phyloP scores from a whole-genome alignment of 371 early-diverging fungal genomes.

The Capillidium heterosporum region DNA sequence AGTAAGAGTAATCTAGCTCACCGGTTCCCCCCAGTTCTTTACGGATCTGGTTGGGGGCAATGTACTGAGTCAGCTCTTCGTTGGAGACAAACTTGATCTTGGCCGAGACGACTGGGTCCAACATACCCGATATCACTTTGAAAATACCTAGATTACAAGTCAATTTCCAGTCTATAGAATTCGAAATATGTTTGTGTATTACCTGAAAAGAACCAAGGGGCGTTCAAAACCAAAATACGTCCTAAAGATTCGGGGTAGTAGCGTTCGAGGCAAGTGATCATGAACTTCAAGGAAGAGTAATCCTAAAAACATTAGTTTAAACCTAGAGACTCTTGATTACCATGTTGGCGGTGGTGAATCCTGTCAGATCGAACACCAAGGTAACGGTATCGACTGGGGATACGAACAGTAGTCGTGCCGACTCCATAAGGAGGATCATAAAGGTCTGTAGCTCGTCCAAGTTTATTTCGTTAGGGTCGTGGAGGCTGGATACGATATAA shows the following conservation, averaged over 20 bases:
- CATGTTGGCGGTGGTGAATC: constrained; percentile 65
- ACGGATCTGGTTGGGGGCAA: constrained; percentile 21
- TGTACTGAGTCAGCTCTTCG: constrained; percentile 36
- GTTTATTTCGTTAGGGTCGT: constrained; percentile 31
- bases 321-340: background rate
- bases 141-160: constrained; percentile 74
- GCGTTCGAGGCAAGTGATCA: constrained; percentile 58
- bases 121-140: constrained; percentile 56
- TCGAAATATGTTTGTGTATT: background rate
- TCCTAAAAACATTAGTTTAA: constrained; percentile 15
- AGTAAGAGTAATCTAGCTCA: constrained; percentile 15
- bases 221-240: constrained; percentile 53
- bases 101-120: constrained; percentile 79
- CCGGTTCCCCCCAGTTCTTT: constrained; percentile 15
- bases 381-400: constrained; percentile 58
- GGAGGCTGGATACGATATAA: constrained; percentile 37
- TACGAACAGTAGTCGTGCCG: constrained; percentile 43
- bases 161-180: constrained; percentile 27
- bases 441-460: constrained; percentile 32
- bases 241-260: constrained; percentile 85
- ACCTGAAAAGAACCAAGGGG: constrained; percentile 79
- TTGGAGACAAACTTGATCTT: constrained; percentile 58
- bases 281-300: constrained; percentile 56
- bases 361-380: constrained; percentile 62
- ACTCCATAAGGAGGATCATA: constrained; percentile 69